These are phyloP conservation scores for Lachnellula subtilissima DNA, from an alignment of 2,329 filamentous ascomycete species.

Conservation along the genomic window DNA sequence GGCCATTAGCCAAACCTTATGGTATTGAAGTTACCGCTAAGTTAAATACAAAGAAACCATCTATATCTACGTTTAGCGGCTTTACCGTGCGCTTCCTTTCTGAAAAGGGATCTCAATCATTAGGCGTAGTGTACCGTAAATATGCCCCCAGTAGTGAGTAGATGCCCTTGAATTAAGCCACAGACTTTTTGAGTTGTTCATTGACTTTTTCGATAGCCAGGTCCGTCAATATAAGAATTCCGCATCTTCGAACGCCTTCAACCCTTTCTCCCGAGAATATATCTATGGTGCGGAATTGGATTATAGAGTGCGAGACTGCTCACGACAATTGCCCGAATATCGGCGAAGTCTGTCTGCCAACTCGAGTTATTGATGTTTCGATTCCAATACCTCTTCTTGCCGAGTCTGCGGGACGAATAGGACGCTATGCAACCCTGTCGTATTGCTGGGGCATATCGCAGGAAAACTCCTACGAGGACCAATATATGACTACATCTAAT, in stretches of 20 bases:
- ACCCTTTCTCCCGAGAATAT: background rate
- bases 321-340: background rate
- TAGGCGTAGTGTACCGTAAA: no score
- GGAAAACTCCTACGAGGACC: background rate
- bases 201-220: no score
- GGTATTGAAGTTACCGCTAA: no score
- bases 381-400: background rate
- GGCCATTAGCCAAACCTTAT: no score
- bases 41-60: no score
- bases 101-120: no score
- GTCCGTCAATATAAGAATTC: no score
- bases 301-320: background rate
- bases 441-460: background rate
- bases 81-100: no score
- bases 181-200: no score
- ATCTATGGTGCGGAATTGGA: background rate
- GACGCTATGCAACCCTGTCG: background rate
- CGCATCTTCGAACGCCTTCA: background rate
- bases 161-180: no score
- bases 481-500: background rate
- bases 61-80: no score
- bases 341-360: background rate
- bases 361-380: background rate
- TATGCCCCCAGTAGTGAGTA: no score
- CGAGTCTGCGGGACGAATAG: background rate